Evolutionary conservation across 257 asterid genomes (phyloP).

Genomic region (Anisodus tanguticus): DNA sequence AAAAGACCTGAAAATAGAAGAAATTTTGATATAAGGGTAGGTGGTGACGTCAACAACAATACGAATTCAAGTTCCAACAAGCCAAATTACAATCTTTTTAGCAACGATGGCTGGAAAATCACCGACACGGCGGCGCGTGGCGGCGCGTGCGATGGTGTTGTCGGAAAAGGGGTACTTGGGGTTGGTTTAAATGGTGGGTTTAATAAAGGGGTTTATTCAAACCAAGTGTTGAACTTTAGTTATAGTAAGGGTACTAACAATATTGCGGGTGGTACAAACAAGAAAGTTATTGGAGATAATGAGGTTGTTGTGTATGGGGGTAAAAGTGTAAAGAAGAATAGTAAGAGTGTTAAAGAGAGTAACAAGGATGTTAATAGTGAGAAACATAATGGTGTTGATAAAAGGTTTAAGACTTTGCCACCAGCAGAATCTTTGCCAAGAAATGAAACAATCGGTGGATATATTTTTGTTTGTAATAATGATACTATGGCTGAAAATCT

Average conservation of each 20-base stretch:
- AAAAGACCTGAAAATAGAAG: conserved; percentile 74
- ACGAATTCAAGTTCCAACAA: conserved; percentile 28
- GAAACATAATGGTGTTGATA: conserved; percentile 60
- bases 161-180: conserved; percentile 32
- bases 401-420: conserved; percentile 95
- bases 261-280: conserved; percentile 35
- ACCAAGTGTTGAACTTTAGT: conserved; percentile 52
- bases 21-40: conserved; percentile 79
- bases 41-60: conserved; percentile 44
- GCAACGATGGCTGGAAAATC: conserved; percentile 59
- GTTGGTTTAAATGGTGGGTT: conserved; percentile 86
- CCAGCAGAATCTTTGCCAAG: conserved; percentile 93
- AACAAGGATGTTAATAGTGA: conserved; percentile 51
- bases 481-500: conserved; percentile 98
- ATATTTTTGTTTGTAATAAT: conserved; percentile 94
- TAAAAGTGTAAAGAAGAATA: conserved; percentile 68
- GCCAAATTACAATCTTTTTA: conserved; percentile 47
- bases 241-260: conserved; percentile 41
- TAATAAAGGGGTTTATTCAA: conserved; percentile 72
- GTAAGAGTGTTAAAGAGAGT: conserved; percentile 47
- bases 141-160: conserved; percentile 47
- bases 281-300: conserved; percentile 48
- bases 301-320: conserved; percentile 42
- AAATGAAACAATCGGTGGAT: conserved; percentile 92
- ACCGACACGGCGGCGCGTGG: conserved; percentile 40